Evolutionary conservation across 78 protist genomes (phyloP).

Genomic region (Reticulomyxa filosa): DNA sequence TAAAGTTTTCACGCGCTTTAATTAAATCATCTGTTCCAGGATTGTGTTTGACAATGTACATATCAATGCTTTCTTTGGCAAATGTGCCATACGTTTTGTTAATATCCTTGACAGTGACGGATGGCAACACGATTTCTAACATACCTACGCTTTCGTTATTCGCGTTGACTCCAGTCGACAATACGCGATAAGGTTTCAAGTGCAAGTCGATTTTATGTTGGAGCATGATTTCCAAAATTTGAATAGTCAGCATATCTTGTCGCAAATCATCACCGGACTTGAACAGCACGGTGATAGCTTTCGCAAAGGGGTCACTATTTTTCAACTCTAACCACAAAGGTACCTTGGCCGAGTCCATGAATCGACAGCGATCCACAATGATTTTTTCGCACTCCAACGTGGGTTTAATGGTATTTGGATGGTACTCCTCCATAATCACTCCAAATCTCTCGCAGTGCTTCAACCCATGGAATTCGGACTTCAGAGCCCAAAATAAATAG

Average conservation of each 20-base stretch:
- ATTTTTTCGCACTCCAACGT: too few relatives aligned
- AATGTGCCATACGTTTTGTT: conserved; percentile 1
- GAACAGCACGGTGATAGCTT: background rate
- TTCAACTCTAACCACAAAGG: background rate
- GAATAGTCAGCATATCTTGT: background rate
- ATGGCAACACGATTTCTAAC: conserved; percentile 56
- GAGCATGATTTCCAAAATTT: background rate
- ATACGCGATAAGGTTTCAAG: background rate
- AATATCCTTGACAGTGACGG: conserved; percentile 55
- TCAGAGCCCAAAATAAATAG: too few relatives aligned
- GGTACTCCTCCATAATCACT: too few relatives aligned
- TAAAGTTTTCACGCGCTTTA: too few relatives aligned
- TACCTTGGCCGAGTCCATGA: background rate
- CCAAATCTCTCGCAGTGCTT: too few relatives aligned
- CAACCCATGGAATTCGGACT: too few relatives aligned
- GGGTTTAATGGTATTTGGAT: too few relatives aligned
- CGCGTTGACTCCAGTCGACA: conserved; percentile 5
- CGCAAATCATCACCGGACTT: background rate
- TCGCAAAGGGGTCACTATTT: background rate
- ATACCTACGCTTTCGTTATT: conserved; percentile 29
- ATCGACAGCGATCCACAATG: background rate
- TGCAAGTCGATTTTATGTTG: too few relatives aligned
- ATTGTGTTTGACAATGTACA: too few relatives aligned
- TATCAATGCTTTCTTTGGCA: background rate
- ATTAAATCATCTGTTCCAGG: too few relatives aligned